These are phyloP conservation scores for Magnusiomyces suaveolens DNA, from an alignment of 1,139 yeast species.

Conservation along the genomic window DNA sequence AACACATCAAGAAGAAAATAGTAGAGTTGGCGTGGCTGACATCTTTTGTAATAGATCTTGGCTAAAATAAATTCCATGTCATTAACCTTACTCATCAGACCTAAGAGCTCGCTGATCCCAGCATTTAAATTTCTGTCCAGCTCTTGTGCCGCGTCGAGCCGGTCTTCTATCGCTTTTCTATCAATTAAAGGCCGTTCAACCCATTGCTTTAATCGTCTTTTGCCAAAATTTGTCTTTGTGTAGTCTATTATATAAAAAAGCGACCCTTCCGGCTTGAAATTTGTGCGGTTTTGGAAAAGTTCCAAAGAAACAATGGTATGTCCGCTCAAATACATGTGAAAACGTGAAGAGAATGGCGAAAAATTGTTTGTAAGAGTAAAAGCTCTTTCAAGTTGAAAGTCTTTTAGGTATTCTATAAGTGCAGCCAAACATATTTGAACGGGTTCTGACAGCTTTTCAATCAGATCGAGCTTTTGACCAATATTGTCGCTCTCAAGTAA, in stretches of 20 bases:
- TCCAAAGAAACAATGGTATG: constrained; percentile 64
- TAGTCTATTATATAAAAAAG: constrained; percentile 71
- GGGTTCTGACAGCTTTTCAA: constrained; percentile 12
- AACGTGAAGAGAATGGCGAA: constrained; percentile 41
- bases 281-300: constrained; percentile 57
- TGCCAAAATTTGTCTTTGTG: constrained; percentile 71
- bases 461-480: constrained; percentile 6
- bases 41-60: constrained; percentile 53
- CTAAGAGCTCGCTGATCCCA: constrained; percentile 42
- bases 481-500: constrained; percentile 10
- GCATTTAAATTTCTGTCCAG: constrained; percentile 31
- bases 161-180: constrained; percentile 42
- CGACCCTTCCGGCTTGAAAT: constrained; percentile 51
- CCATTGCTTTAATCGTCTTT: constrained; percentile 60
- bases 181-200: constrained; percentile 58
- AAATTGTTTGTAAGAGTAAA: constrained; percentile 47
- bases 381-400: constrained; percentile 51
- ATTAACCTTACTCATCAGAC: constrained; percentile 39
- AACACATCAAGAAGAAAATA: constrained; percentile 36
- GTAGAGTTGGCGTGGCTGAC: constrained; percentile 59
- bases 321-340: constrained; percentile 59
- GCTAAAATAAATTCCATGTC: constrained; percentile 64
- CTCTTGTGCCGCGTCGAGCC: constrained; percentile 59
- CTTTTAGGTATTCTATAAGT: constrained; percentile 46
- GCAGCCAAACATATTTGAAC: constrained; percentile 41